Evolutionary conservation across 2,329 filamentous ascomycete genomes (phyloP), one percentile per base, ranked within the genome.

Genomic region (Penicillium sp.): DNA sequence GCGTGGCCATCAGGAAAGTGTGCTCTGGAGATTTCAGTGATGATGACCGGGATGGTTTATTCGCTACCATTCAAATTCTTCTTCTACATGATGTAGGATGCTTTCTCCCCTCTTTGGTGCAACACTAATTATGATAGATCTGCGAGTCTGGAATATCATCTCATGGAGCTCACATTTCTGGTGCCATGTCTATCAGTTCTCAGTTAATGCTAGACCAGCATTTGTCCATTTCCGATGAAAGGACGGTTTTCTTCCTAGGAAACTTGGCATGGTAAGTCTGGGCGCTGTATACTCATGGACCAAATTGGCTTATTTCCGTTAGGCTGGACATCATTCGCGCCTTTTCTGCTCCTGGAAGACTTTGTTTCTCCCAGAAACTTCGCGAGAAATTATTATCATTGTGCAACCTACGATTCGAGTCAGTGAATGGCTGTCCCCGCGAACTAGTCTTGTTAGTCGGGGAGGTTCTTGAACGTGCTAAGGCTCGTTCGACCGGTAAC

Each of bases 291-390:
- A 21, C 8, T 27, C n/a, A 4, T 29, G 14, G 31, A 10, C 14
- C 47, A 3, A 11, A 1, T 52, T 42, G 39, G 22, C 19, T 22
- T 22, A 1, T 22, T 7, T 16, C 19, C 31, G 26, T 22, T 45
- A 71, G 69, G 69, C 58, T 71, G n/a, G 69, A 71, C 56, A 70
- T 71, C 11, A 67, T 71, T 29, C 68, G 69, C 7, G 65, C 66
- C 8, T 67, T 71, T 45, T 58, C 69, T 33, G 62, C 62, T 3
- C 59, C 69, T 2, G 64, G 63, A 29, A 54, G 68, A 39, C 56
- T 71, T 6, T 71, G 68, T 49, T 71, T 71, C 42, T 63, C 68
- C 5, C 65, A 65, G 21, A 58, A 67, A 5, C 61, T 71, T 27
- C 66, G 68, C 4, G 60, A 67, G 47, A 62, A 66, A 24, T 56